These are phyloP conservation scores for Pythium sukuiense DNA, from an alignment of 352 stramenopile species.

Conservation along the genomic window DNA sequence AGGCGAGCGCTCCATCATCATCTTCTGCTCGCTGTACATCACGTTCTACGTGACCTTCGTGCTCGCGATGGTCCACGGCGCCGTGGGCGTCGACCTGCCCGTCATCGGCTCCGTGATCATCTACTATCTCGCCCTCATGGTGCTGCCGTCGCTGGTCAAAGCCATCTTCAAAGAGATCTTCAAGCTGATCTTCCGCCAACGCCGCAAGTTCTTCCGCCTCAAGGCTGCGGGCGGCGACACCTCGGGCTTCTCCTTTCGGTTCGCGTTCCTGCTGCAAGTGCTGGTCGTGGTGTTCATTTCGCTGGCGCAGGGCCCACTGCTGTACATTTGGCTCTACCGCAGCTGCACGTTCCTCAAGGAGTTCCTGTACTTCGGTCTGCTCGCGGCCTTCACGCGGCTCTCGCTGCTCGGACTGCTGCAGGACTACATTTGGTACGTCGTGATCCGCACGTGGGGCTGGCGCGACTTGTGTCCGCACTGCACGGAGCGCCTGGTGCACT, in stretches of 20 bases:
- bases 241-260: slow-evolving; percentile 49
- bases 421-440: slow-evolving; percentile 54
- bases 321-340: slow-evolving; percentile 68
- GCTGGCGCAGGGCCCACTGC: slow-evolving; percentile 49
- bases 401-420: slow-evolving; percentile 50
- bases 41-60: slow-evolving; percentile 78
- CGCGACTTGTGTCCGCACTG: slow-evolving; percentile 64
- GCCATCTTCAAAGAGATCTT: slow-evolving; percentile 76
- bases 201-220: slow-evolving; percentile 64
- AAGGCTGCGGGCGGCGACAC: slow-evolving; percentile 46
- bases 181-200: slow-evolving; percentile 72
- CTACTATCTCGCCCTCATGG: slow-evolving; percentile 54
- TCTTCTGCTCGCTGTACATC: slow-evolving; percentile 70
- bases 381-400: slow-evolving; percentile 57
- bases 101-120: slow-evolving; percentile 41
- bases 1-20: slow-evolving; percentile 59
- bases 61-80: slow-evolving; percentile 57
- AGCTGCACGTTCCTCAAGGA: slow-evolving; percentile 63
- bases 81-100: slow-evolving; percentile 37
- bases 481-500: slow-evolving; percentile 59
- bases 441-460: slow-evolving; percentile 61
- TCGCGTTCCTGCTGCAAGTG: slow-evolving; percentile 58
- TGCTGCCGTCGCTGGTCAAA: slow-evolving; percentile 59
- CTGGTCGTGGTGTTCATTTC: slow-evolving; percentile 53
- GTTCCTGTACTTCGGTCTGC: slow-evolving; percentile 66